Evolutionary conservation across 1,284 basidiomycete genomes (phyloP).

Genomic region (Ustilago trichophora): DNA sequence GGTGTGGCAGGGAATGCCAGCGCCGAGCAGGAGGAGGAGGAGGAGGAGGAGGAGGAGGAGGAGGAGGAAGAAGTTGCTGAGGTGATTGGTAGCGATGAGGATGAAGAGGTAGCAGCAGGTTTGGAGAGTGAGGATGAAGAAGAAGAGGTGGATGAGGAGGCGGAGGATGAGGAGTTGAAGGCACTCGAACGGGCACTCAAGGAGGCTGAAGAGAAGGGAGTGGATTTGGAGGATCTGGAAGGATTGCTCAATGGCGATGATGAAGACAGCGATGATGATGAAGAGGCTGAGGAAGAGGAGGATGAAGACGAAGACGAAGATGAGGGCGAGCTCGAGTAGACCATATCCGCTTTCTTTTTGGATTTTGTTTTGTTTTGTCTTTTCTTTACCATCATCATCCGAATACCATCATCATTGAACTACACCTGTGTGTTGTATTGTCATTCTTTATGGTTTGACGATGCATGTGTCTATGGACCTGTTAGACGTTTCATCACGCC

Average conservation of each 20-base stretch:
- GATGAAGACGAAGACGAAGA: constrained; percentile 8
- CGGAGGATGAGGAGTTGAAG: constrained; percentile 48
- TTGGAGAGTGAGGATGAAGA: constrained; percentile 25
- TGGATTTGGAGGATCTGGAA: constrained; percentile 38
- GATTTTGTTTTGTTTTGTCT: too few species aligned
- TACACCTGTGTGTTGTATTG: too few species aligned
- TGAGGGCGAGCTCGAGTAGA: too few species aligned
- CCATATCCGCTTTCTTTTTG: too few species aligned
- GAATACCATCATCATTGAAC: too few species aligned
- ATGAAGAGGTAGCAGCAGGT: constrained; percentile 21
- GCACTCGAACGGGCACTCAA: constrained; percentile 42
- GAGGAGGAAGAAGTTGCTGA: too few species aligned
- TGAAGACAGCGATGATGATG: constrained; percentile 17
- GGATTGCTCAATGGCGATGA: constrained; percentile 30
- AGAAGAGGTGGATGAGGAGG: constrained; percentile 40
- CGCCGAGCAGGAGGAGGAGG: constrained; percentile 30
- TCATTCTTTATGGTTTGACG: too few species aligned
- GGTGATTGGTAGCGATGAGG: constrained; percentile 27
- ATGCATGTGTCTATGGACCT: too few species aligned
- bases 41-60: too few species aligned
- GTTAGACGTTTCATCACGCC: too few species aligned
- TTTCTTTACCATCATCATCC: too few species aligned
- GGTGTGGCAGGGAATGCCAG: constrained; percentile 26
- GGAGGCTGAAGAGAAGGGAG: constrained; percentile 46
- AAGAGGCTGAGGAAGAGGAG: constrained; percentile 10